Evolutionary conservation across 2,329 filamentous ascomycete species (phyloP), one percentile per base, ranked within the genome.

Genomic region (Penicillium occitanis): DNA sequence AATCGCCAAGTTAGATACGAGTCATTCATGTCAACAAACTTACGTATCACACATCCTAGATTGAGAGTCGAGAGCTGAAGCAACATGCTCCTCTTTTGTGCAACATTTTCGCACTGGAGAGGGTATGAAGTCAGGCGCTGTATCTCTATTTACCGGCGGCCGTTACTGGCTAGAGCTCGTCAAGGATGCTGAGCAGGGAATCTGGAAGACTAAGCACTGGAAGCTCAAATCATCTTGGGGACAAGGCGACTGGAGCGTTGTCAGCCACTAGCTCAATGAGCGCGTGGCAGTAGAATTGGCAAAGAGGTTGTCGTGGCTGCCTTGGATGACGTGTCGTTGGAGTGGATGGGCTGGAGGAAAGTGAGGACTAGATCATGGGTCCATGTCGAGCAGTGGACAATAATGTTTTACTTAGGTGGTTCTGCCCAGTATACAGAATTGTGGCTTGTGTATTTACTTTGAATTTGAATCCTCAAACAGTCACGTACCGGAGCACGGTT

Each of bases 191-290:
- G 57, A 7, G 5, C 72, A 73, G 35, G 73, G 71, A 10, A 64
- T 79, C 17, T 22, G 77, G 78, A 79, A 75, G 71, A 73, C 75
- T 19, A 73, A 72, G 70, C 68, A 71, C 19, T 77, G 69, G 69
- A 69, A 65, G 28, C 59, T 77, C 46, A 69, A 77, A 50, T 37
- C 73, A 62, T 69, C 72, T 11, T 80, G 78, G 77, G 70, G 60
- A 44, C 64, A 70, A 33, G 70, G 71, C 1, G 69, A 71, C 37
- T 60, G 55, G 64, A 60, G 61, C 40, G 44, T 46, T 46, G n/a
- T 46, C n/a, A 46, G 35, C 35, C 35, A 37, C 35, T 37, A 37
- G 35, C 14, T 37, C 35, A 14, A 37, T 37, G 13, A 37, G 11
- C 10, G 10, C 4, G 35, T 11, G 13, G 35, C 11, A 14, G 35